A percentile compares a stretch with the other conserved stretches of the same genome.
These are phyloP conservation scores for Pseudogymnoascus sp. DNA, from an alignment of 2,329 filamentous ascomycete species.

Conservation along the genomic window DNA sequence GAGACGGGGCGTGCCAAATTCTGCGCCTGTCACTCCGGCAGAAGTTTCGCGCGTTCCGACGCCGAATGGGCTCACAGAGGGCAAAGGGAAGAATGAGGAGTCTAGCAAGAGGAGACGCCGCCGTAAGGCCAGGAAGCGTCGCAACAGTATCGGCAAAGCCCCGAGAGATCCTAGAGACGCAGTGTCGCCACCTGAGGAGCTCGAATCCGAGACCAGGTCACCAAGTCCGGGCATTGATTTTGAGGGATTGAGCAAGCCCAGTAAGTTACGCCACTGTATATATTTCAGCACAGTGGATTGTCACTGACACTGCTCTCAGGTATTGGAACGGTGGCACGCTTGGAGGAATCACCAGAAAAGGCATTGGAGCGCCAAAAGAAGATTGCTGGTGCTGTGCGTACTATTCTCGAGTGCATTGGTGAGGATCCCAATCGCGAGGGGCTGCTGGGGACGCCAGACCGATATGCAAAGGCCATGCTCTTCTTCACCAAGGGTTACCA, in stretches of 20 bases:
- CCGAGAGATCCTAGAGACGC: constrained; percentile 54
- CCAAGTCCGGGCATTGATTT: constrained; percentile 53
- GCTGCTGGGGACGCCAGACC: constrained; percentile 61
- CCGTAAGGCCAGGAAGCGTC: constrained; percentile 32
- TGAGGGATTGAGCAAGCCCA: constrained; percentile 53
- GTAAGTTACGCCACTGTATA: constrained; percentile 29
- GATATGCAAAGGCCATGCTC: constrained; percentile 92
- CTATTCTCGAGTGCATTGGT: constrained; percentile 60
- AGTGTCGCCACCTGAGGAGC: constrained; percentile 21
- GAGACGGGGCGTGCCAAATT: not conserved
- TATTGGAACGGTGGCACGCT: constrained; percentile 54
- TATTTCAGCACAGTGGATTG: not conserved
- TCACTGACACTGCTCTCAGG: constrained; percentile 33
- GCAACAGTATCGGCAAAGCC: constrained; percentile 50
- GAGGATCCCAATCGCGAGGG: constrained; percentile 60
- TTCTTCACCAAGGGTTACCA: constrained; percentile 97
- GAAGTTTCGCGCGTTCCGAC: constrained; percentile 15
- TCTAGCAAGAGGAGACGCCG: constrained; percentile 19
- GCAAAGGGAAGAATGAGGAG: constrained; percentile 15
- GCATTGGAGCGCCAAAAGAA: constrained; percentile 45
- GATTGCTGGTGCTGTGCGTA: constrained; percentile 55
- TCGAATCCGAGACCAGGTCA: constrained; percentile 32
- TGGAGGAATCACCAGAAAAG: constrained; percentile 48
- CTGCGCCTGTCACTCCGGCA: not conserved
- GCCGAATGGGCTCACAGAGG: constrained; percentile 8